Base-by-base conservation (phyloP, 345 rosid species). In the Luvunga scandens region DNA sequence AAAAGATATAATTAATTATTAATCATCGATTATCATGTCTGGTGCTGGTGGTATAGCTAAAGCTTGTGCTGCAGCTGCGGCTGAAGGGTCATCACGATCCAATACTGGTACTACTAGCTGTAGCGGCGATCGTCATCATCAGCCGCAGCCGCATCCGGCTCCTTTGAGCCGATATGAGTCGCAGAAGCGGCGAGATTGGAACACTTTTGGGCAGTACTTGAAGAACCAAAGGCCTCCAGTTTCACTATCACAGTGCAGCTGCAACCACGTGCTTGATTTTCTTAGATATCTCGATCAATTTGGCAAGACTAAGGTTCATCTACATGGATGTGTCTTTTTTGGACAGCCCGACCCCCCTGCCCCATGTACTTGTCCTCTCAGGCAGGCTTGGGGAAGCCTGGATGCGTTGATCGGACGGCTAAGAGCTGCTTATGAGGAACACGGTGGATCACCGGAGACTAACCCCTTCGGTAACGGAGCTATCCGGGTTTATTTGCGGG, bases 381-480 rank as follows among this genome's bases (percentile, higher is more conserved):
- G 87, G 78, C 98, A 93, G 83, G 98, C 98, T 6, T 91, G 98
- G 98, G 98, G 98, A 18, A 91, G 96, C 83, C 91, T 93, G 18
- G 98, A 93, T 73, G 96, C 98, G 10, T 87, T 93, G 84, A 89
- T 93, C 84, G 96, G 96, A 78, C 90, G 96, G 45, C 87, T 93
- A 4, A 39, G 98, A 85, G 98, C 96, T 48, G 96, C 98, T 65
- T 93, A 87, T 50, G 98, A 93, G 80, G 98, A 90, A 72, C 87
- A 93, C 13, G 90, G 93, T 12, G 93, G 93, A 18, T 85, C 91
- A 42, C 83, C 92, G 4, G 93, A 89, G 81, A 84, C 78, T 5
- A 90, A 90, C 86, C 97, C 94, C 19, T 93, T 93, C 34, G 98
- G 94, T 10, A 90, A 91, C 67, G 97, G 91, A 76, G 86, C 92